Conservation (phyloP, 441 rosid genomes). For the Melastoma candidum region DNA sequence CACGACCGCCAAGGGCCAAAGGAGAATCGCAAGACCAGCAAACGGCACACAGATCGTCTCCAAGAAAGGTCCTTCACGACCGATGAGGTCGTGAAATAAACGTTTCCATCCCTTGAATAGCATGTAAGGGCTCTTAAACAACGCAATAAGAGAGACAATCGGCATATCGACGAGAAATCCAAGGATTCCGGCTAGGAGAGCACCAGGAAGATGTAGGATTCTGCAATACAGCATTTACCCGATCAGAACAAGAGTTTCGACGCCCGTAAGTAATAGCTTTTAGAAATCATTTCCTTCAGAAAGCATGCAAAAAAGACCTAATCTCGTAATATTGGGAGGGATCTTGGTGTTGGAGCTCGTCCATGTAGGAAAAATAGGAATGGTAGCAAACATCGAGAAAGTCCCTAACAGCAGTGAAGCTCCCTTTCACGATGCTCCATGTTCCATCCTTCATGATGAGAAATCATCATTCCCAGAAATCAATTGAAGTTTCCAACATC, state of each 20-base stretch:
- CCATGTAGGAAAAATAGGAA: conserved; percentile 68
- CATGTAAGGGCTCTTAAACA: conserved; percentile 22
- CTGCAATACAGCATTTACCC: conserved; percentile 6
- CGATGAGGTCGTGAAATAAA: conserved; percentile 22
- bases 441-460: conserved; percentile 66
- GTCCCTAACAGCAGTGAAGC: conserved; percentile 62
- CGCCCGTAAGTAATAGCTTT: too few species aligned
- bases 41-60: conserved; percentile 24
- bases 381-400: conserved; percentile 65
- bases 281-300: too few species aligned
- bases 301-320: conserved; percentile 34
- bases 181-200: conserved; percentile 15
- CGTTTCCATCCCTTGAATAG: conserved; percentile 24
- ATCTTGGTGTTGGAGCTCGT: conserved; percentile 39
- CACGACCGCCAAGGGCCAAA: conserved; percentile 23
- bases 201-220: conserved; percentile 20
- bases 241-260: not conserved
- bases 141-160: conserved; percentile 15
- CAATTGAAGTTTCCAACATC: not conserved
- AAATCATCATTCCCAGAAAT: conserved; percentile 1
- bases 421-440: conserved; percentile 54
- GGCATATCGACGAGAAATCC: conserved; percentile 21
- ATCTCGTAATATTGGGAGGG: conserved; percentile 61
- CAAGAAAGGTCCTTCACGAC: conserved; percentile 24
- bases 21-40: conserved; percentile 22